phyloP scores from a whole-genome alignment of 139 green algal genomes.

The Monoraphidium neglectum region DNA sequence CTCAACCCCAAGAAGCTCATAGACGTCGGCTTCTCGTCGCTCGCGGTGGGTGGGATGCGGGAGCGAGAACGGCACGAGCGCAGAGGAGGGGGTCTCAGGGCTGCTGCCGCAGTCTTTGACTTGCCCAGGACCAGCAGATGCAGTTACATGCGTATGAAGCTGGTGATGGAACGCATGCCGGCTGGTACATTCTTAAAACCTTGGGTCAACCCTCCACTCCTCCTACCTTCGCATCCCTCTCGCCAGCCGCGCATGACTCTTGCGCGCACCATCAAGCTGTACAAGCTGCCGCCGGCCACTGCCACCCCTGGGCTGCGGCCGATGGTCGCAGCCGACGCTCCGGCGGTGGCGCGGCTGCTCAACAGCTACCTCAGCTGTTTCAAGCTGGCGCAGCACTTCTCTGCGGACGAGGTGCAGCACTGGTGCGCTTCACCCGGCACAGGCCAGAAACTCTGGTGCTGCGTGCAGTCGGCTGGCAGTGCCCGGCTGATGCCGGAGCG shows the following conservation, averaged over 20 bases:
- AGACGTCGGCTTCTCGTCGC: constrained; percentile 86
- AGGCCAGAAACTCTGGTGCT: too few species aligned
- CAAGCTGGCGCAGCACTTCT: constrained; percentile 70
- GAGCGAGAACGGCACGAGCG: too few species aligned
- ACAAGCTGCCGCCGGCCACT: constrained; percentile 83
- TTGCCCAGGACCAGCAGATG: too few species aligned
- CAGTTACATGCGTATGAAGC: too few species aligned
- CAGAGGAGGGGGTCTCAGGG: too few species aligned
- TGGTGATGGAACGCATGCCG: too few species aligned
- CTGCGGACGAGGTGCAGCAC: constrained; percentile 88
- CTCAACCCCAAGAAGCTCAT: constrained; percentile 98
- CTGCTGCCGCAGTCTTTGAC: too few species aligned
- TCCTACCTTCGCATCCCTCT: not conserved
- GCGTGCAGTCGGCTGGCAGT: too few species aligned
- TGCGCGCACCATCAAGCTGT: constrained; percentile 93
- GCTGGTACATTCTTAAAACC: not conserved
- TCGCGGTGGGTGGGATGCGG: constrained; percentile 52
- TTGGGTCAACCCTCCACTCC: not conserved
- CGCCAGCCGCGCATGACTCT: constrained; percentile 89
- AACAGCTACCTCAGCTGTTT: constrained; percentile 71
- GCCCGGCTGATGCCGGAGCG: too few species aligned
- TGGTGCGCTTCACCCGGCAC: too few species aligned
- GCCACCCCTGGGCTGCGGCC: constrained; percentile 79
- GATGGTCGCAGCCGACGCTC: constrained; percentile 72
- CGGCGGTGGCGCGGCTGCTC: constrained; percentile 72